These are phyloP conservation scores for Boletus pseudopeckii DNA, from an alignment of 768 basidiomycete species.

Conservation along the genomic window DNA sequence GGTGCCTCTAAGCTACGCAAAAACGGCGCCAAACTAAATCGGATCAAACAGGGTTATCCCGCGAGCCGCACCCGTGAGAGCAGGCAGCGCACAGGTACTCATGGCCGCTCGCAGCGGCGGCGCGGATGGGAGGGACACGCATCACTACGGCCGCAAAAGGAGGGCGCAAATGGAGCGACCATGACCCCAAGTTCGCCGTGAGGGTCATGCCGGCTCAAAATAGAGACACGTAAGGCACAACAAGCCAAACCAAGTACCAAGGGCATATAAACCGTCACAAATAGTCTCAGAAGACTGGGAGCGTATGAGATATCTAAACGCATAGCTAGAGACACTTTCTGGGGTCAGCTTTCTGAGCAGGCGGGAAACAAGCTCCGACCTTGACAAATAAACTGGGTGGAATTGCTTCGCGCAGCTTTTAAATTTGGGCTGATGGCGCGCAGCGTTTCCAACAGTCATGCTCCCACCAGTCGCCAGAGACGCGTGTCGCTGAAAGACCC, in stretches of 20 bases:
- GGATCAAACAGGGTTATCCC: constrained; percentile 2
- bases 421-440: constrained; percentile 12
- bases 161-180: constrained; percentile 14
- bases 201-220: constrained; percentile 5
- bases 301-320: constrained; percentile 19
- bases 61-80: constrained; percentile 9
- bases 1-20: constrained; percentile 9
- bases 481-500: constrained; percentile 39
- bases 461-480: constrained; percentile 54
- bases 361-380: constrained; percentile 20
- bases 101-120: constrained; percentile 6
- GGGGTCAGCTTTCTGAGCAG: constrained; percentile 11
- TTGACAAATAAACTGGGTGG: constrained; percentile 14
- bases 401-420: constrained; percentile 10
- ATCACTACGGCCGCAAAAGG: constrained; percentile 3
- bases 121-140: background rate
- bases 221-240: constrained; percentile 1
- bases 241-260: constrained; percentile 1
- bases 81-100: background rate
- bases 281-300: background rate
- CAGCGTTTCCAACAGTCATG: constrained; percentile 54
- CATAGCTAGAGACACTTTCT: constrained; percentile 9
- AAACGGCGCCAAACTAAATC: constrained; percentile 8
- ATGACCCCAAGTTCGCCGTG: constrained; percentile 7
- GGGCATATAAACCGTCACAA: background rate